Conservation (phyloP, 2,329 filamentous ascomycete genomes). For the Amphichorda felina region DNA sequence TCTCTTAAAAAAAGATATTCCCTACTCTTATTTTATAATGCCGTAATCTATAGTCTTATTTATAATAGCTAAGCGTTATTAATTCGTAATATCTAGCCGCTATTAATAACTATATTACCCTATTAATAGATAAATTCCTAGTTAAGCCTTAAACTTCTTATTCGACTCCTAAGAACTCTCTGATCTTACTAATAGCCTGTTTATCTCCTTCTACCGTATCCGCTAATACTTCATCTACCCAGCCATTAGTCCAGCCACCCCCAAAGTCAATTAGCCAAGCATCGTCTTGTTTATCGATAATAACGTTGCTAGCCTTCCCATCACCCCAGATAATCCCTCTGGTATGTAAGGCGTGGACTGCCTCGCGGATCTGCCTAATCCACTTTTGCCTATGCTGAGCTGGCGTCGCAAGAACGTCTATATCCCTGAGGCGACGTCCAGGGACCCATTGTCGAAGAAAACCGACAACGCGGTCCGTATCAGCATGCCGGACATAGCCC, state of each 20-base stretch:
- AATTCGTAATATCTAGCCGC: too few species aligned
- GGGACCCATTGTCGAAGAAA: constrained; percentile 9
- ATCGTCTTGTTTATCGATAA: constrained; percentile 21
- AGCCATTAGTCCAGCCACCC: constrained; percentile 24
- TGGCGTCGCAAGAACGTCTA: constrained; percentile 3
- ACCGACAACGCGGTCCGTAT: constrained; percentile 5
- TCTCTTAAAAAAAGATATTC: too few species aligned
- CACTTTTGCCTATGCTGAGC: constrained; percentile 7
- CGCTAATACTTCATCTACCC: constrained; percentile 22
- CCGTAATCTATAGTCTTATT: too few species aligned
- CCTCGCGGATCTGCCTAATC: constrained; percentile 13
- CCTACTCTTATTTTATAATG: too few species aligned
- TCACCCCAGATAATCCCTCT: constrained; percentile 17
- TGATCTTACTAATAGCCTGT: constrained; percentile 11
- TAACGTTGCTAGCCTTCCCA: constrained; percentile 19
- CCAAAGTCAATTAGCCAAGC: constrained; percentile 27
- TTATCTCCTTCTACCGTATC: constrained; percentile 23
- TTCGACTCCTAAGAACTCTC: too few species aligned
- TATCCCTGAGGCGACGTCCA: constrained; percentile 6
- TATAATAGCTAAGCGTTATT: too few species aligned
- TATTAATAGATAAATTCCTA: too few species aligned
- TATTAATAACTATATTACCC: too few species aligned
- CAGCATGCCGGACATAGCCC: constrained; percentile 6
- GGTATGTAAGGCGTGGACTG: constrained; percentile 13
- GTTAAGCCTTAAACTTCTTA: too few species aligned